These are phyloP conservation scores for Yamadazyma friedrichii DNA, from an alignment of 1,139 yeast species.

Conservation along the genomic window DNA sequence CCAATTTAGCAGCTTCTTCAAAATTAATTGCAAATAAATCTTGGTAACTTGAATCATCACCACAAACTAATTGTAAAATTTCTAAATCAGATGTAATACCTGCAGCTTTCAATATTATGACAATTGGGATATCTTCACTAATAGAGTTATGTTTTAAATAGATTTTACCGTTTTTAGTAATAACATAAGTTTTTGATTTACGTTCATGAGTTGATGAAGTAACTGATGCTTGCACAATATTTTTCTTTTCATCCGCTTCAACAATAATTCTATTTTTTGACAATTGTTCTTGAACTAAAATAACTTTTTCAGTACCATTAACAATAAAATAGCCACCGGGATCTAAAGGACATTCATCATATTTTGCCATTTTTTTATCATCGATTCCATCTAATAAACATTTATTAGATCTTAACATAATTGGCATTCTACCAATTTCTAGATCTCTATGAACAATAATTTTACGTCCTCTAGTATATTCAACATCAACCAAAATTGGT, in stretches of 20 bases:
- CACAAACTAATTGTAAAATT: slow-evolving; percentile 91
- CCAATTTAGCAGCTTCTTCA: slow-evolving; percentile 88
- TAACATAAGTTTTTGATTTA: slow-evolving; percentile 93
- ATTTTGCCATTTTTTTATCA: slow-evolving; percentile 80
- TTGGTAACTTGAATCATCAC: slow-evolving; percentile 82
- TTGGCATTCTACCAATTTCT: slow-evolving; percentile 97
- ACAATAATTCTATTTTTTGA: slow-evolving; percentile 97
- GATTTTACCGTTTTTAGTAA: slow-evolving; percentile 85
- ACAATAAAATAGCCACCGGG: slow-evolving; percentile 99
- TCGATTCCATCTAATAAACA: slow-evolving; percentile 80
- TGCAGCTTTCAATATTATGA: slow-evolving; percentile 88
- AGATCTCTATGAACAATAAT: slow-evolving; percentile 86
- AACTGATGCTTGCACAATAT: slow-evolving; percentile 93
- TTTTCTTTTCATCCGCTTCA: slow-evolving; percentile 94
- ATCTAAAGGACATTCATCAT: slow-evolving; percentile 94
- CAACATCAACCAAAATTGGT: slow-evolving; percentile 95
- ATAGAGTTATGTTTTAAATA: slow-evolving; percentile 93
- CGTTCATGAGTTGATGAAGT: slow-evolving; percentile 98
- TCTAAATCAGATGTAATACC: slow-evolving; percentile 93
- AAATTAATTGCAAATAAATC: slow-evolving; percentile 89
- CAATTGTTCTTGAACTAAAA: slow-evolving; percentile 93
- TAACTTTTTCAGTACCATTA: slow-evolving; percentile 97
- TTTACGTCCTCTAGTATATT: slow-evolving; percentile 91
- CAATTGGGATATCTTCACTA: slow-evolving; percentile 94
- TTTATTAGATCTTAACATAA: slow-evolving; percentile 90